Conservation (phyloP, 202 grass and related monocot genomes). For the Schoenoplectus triqueter region DNA sequence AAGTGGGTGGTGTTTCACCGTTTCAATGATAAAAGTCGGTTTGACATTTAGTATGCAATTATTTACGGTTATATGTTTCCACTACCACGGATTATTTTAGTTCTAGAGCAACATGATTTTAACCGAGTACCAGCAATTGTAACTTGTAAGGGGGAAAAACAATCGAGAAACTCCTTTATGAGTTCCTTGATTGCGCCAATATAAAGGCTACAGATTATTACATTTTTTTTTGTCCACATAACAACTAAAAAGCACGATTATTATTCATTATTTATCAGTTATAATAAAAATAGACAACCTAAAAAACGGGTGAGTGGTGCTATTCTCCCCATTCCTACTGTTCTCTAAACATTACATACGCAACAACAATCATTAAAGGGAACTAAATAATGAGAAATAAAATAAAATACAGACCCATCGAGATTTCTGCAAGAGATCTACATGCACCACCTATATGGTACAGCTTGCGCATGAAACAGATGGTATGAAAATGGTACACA, state of each 20-base stretch:
- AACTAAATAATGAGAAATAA: slow-evolving; percentile 19
- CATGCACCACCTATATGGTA: slow-evolving; percentile 16
- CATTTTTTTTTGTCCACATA: background rate
- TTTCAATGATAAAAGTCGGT: no score
- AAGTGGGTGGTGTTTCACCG: no score
- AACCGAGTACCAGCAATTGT: background rate
- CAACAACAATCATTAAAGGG: slow-evolving; percentile 26
- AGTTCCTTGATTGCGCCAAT: background rate
- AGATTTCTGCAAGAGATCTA: background rate
- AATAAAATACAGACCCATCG: slow-evolving; percentile 1
- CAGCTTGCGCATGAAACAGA: slow-evolving; percentile 18
- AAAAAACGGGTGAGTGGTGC: background rate
- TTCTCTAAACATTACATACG: slow-evolving; percentile 13
- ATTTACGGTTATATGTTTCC: no score
- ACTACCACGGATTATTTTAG: no score
- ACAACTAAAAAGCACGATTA: slow-evolving; percentile 4
- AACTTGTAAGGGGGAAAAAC: background rate
- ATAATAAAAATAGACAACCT: slow-evolving; percentile 13
- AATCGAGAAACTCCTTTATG: background rate
- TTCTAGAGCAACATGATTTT: background rate
- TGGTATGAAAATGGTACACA: slow-evolving; percentile 10
- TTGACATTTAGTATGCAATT: no score
- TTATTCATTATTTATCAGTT: slow-evolving; percentile 25
- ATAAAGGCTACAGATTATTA: background rate
- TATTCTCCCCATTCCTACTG: slow-evolving; percentile 23